Evolutionary conservation across 2,329 filamentous ascomycete genomes (phyloP).

Genomic region (Aureobasidium leucospermi): DNA sequence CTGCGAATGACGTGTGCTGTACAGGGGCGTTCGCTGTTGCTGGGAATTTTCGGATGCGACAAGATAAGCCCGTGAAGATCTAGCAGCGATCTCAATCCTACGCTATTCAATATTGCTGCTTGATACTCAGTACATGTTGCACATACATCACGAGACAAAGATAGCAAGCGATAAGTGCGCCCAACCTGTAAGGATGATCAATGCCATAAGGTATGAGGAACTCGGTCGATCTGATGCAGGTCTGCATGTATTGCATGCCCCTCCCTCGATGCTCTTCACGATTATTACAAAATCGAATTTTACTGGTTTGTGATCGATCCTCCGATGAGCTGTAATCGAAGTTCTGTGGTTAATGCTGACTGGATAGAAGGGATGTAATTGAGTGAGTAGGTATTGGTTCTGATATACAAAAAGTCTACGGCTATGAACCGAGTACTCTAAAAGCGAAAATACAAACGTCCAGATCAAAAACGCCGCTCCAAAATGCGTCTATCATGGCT

Average conservation of each 20-base stretch:
- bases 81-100: not conserved
- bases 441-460: not conserved
- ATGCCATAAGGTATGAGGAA: not conserved
- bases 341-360: too few relatives aligned
- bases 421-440: not conserved
- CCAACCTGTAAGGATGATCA: not conserved
- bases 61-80: not conserved
- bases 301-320: too few relatives aligned
- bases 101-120: not conserved
- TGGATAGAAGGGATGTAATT: not conserved
- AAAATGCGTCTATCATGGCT: conserved; percentile 11
- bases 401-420: conserved; percentile 11
- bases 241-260: too few relatives aligned
- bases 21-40: not conserved
- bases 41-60: not conserved
- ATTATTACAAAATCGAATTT: too few relatives aligned
- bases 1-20: not conserved
- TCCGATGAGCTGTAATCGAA: too few relatives aligned
- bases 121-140: not conserved
- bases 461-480: conserved; percentile 8
- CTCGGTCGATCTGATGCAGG: too few relatives aligned
- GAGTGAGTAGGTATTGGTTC: not conserved
- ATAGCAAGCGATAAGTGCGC: not conserved
- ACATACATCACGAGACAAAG: not conserved
- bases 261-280: too few relatives aligned